Evolutionary conservation across 2,329 filamentous ascomycete genomes (phyloP), one percentile per base, ranked within the genome.

Genomic region (Verticillium longisporum): DNA sequence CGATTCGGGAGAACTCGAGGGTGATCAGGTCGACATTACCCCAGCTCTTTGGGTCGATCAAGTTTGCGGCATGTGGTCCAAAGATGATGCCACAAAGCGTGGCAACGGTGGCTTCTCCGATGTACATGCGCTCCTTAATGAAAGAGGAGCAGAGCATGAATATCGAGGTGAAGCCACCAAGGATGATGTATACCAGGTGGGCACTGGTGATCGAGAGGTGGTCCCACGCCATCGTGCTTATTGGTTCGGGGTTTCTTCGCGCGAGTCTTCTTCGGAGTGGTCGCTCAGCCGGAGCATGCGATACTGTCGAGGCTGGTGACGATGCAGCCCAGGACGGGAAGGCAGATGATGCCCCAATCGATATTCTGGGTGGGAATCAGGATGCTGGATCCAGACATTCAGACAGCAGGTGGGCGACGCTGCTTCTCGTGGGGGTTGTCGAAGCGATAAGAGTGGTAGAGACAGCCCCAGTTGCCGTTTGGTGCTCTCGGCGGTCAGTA

Each of bases 101-200:
- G 58, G 92, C 92, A 55, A 99, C 91, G 1, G 95, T 98, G 58
- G 95, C 95, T 83, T 99, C 95, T 72, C 95, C 95, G 74, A 99
- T 99, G 79, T 99, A 99, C 71, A 98, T 84, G 74, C 91, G 90
- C 82, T 99, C 95, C 81, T 99, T 99, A 79, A 99, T 96, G 72
- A 98, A 88, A 60, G 96, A 92, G 63, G 95, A 99, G 76, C 92
- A 97, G 63, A 99, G 82, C 95, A 99, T 99, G 80, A 99, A 99
- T 69, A 99, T 81, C 63, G 90, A 92, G 68, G 95, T 99, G 80
- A 99, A 99, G 74, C 94, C 95, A 70, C 95, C 95, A 61, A 99
- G 82, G 77, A 99, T 97, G 77, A 98, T 92, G 77, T 99, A 99
- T 66, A 96, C 95, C 91, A 98, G 77, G 82, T 99, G 95, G 70